Percentiles rank a stretch among this genome's conserved stretches.
phyloP scores from a whole-genome alignment of 495 filamentous ascomycete genomes.

The Terfezia boudieri region DNA sequence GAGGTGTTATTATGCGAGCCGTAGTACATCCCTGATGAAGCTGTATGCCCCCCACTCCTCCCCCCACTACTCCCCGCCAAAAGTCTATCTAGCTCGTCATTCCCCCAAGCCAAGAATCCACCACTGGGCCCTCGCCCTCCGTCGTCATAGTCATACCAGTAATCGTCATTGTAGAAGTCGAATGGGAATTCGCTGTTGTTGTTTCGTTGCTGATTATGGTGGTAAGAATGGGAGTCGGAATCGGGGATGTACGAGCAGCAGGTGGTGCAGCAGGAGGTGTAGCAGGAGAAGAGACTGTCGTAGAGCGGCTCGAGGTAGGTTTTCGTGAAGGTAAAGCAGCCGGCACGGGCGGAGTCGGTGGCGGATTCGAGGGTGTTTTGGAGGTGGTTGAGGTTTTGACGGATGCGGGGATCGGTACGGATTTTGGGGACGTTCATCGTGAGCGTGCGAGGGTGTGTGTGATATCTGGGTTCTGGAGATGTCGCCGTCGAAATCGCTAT shows the following conservation, averaged over 20 bases:
- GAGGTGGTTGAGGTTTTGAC: slow-evolving; percentile 80
- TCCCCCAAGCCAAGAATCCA: slow-evolving; percentile 47
- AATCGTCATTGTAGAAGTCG: slow-evolving; percentile 98
- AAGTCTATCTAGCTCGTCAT: slow-evolving; percentile 73
- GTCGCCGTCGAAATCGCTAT: background rate
- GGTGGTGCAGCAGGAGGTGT: slow-evolving; percentile 41
- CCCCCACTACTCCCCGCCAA: slow-evolving; percentile 41
- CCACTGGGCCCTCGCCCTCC: slow-evolving; percentile 22
- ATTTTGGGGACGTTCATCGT: slow-evolving; percentile 1
- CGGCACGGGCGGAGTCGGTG: slow-evolving; percentile 72
- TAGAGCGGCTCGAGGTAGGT: slow-evolving; percentile 69
- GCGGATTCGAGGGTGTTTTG: slow-evolving; percentile 80
- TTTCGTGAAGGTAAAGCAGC: slow-evolving; percentile 71
- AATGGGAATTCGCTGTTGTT: slow-evolving; percentile 54
- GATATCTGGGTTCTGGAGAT: background rate
- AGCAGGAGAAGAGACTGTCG: slow-evolving; percentile 35
- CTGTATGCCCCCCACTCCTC: slow-evolving; percentile 19
- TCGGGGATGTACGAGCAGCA: slow-evolving; percentile 34
- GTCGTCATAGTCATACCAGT: slow-evolving; percentile 43
- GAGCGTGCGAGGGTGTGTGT: background rate
- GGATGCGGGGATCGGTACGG: slow-evolving; percentile 59
- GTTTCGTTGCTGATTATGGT: slow-evolving; percentile 4
- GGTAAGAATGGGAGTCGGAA: slow-evolving; percentile 4
- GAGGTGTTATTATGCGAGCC: background rate
- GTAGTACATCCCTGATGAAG: slow-evolving; percentile 10